phyloP scores from a whole-genome alignment of 1,139 yeast genomes.

The Saccharomyces hybrid region DNA sequence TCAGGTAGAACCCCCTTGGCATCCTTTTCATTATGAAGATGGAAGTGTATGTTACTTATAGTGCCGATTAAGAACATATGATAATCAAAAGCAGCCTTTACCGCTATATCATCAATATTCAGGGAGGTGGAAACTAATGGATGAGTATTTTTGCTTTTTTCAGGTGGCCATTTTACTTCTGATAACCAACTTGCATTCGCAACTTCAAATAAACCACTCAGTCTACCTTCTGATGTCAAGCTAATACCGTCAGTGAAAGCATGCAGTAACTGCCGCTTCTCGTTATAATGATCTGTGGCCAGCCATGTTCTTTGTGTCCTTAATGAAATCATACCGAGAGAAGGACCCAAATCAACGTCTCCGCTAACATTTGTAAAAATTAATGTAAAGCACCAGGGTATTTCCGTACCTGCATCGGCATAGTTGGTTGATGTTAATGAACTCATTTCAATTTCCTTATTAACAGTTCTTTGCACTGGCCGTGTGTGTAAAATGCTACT shows the following conservation, averaged over 20 bases:
- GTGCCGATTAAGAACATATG: slow-evolving; percentile 70
- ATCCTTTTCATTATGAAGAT: slow-evolving; percentile 63
- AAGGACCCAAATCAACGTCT: slow-evolving; percentile 71
- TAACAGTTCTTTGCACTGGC: slow-evolving; percentile 5
- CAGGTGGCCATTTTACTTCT: slow-evolving; percentile 60
- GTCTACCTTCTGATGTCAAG: slow-evolving; percentile 61
- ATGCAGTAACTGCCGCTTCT: slow-evolving; percentile 67
- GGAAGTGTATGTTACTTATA: slow-evolving; percentile 43
- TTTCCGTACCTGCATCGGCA: slow-evolving; percentile 7
- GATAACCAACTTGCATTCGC: slow-evolving; percentile 50
- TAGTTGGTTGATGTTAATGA: slow-evolving; percentile 8
- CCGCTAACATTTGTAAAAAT: slow-evolving; percentile 47
- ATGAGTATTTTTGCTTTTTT: slow-evolving; percentile 37
- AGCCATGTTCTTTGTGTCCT: slow-evolving; percentile 58
- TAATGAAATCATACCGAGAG: slow-evolving; percentile 61
- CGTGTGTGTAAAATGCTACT: slow-evolving; percentile 14
- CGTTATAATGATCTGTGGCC: slow-evolving; percentile 56
- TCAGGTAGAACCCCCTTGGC: slow-evolving; percentile 44
- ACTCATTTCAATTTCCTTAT: slow-evolving; percentile 7
- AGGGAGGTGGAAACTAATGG: slow-evolving; percentile 64
- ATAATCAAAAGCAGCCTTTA: slow-evolving; percentile 69
- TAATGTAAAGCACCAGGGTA: slow-evolving; percentile 70
- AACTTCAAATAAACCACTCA: slow-evolving; percentile 60
- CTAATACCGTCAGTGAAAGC: slow-evolving; percentile 50
- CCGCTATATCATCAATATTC: slow-evolving; percentile 48